These are phyloP conservation scores for Stemphylium vesicarium DNA, from an alignment of 2,329 filamentous ascomycete species.

Conservation along the genomic window DNA sequence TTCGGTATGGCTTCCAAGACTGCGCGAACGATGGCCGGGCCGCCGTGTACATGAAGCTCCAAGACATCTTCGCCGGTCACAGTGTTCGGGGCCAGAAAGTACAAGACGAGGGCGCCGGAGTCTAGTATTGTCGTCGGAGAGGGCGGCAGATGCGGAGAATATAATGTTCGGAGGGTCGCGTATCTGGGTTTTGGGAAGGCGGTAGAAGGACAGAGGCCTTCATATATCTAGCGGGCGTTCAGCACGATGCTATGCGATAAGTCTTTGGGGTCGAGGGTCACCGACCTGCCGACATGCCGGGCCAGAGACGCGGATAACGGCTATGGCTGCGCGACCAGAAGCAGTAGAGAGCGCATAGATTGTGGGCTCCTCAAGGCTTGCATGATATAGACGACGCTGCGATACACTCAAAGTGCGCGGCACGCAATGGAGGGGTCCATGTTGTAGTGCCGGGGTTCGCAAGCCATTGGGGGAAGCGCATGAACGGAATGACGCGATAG, in stretches of 20 bases:
- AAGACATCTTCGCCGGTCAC: constrained; percentile 93
- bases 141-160: constrained; percentile 58
- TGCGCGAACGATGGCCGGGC: constrained; percentile 84
- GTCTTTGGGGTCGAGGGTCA: neutral
- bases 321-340: constrained; percentile 84
- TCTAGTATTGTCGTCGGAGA: constrained; percentile 66
- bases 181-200: constrained; percentile 63
- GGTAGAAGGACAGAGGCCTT: constrained; percentile 64
- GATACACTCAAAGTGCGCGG: constrained; percentile 22
- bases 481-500: neutral
- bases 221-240: constrained; percentile 63
- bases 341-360: constrained; percentile 94
- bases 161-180: constrained; percentile 77
- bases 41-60: constrained; percentile 94
- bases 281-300: constrained; percentile 70
- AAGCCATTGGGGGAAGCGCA: neutral
- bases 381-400: constrained; percentile 23
- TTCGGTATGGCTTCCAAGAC: constrained; percentile 78
- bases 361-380: constrained; percentile 56
- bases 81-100: constrained; percentile 80
- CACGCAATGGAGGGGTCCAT: constrained; percentile 9
- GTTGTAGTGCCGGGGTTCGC: neutral
- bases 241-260: neutral
- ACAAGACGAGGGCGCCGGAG: constrained; percentile 78
- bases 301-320: constrained; percentile 86